Evolutionary conservation across 129 eudicot genomes (phyloP).

Genomic region (Lonicera japonica): DNA sequence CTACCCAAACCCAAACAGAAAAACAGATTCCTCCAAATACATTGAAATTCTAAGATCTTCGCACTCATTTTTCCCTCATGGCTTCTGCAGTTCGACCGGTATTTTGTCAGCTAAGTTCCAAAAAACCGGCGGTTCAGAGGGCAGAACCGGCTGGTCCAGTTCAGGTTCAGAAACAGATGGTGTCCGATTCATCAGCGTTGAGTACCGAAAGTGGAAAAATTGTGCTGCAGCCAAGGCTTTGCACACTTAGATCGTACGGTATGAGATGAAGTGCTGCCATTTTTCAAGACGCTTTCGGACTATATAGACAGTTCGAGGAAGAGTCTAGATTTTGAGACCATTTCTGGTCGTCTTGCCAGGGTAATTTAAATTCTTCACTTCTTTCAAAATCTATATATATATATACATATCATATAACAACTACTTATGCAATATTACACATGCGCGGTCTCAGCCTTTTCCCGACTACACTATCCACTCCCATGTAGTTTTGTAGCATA

Average conservation of each 20-base stretch:
- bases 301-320: slow-evolving; percentile 81
- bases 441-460: too few relatives aligned
- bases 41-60: slow-evolving; percentile 27
- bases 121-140: slow-evolving; percentile 26
- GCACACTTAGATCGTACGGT: slow-evolving; percentile 75
- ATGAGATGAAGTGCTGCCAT: slow-evolving; percentile 45
- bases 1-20: too few relatives aligned
- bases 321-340: slow-evolving; percentile 80
- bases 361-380: too few relatives aligned
- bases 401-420: too few relatives aligned
- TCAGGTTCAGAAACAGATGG: slow-evolving; percentile 36
- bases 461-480: too few relatives aligned
- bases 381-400: too few relatives aligned
- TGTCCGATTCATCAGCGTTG: slow-evolving; percentile 5
- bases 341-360: slow-evolving; percentile 96
- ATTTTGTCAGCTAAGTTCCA: slow-evolving; percentile 35
- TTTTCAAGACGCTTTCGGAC: slow-evolving; percentile 62
- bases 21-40: too few relatives aligned
- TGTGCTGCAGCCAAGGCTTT: slow-evolving; percentile 75
- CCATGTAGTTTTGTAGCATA: too few relatives aligned
- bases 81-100: slow-evolving; percentile 54
- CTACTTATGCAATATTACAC: too few relatives aligned
- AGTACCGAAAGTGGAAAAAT: slow-evolving; percentile 36
- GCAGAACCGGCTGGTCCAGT: slow-evolving; percentile 16
- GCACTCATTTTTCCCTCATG: slow-evolving; percentile 16